A percentile compares a stretch with the other conserved stretches of the same genome.
Conservation (phyloP, 1,284 basidiomycete genomes). For the Fomitopsis betulina region DNA sequence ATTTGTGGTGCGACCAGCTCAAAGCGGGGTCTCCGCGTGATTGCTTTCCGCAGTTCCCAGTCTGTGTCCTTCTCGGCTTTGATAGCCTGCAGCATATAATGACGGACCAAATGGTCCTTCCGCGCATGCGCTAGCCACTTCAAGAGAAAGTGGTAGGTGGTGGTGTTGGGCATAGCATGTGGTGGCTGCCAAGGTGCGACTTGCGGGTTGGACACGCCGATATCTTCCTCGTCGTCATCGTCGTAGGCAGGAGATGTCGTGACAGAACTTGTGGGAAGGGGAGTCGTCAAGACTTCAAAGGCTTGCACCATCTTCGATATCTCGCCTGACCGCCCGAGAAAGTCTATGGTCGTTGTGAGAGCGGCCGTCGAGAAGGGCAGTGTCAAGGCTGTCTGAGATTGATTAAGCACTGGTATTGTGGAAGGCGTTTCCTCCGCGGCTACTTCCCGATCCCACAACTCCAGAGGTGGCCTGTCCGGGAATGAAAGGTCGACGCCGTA, state of each 20-base stretch:
- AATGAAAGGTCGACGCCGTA: constrained; percentile 73
- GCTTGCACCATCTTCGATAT: constrained; percentile 64
- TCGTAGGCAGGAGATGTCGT: constrained; percentile 43
- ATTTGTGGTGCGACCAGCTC: constrained; percentile 39
- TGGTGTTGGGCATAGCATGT: constrained; percentile 61
- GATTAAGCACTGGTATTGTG: background rate
- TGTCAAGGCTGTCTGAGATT: constrained; percentile 11
- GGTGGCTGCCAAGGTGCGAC: constrained; percentile 33
- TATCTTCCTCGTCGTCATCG: constrained; percentile 64
- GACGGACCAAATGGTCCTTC: constrained; percentile 53
- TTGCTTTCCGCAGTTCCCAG: constrained; percentile 16
- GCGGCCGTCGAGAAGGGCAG: constrained; percentile 59
- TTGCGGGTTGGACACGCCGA: constrained; percentile 33
- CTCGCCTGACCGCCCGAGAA: constrained; percentile 53
- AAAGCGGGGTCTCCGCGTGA: constrained; percentile 12
- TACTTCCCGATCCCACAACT: constrained; percentile 27
- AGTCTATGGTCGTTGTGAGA: constrained; percentile 68
- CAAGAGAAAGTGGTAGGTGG: constrained; percentile 59
- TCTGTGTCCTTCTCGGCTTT: constrained; percentile 38
- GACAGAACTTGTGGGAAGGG: constrained; percentile 42
- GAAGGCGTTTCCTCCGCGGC: background rate
- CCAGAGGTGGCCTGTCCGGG: constrained; percentile 58
- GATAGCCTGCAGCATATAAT: constrained; percentile 64
- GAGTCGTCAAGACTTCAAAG: constrained; percentile 73
- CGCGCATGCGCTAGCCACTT: constrained; percentile 45